A percentile compares a stretch with the other conserved stretches of the same genome.
Conservation (phyloP, 495 filamentous ascomycete species). For the Talaromyces wortmannii region DNA sequence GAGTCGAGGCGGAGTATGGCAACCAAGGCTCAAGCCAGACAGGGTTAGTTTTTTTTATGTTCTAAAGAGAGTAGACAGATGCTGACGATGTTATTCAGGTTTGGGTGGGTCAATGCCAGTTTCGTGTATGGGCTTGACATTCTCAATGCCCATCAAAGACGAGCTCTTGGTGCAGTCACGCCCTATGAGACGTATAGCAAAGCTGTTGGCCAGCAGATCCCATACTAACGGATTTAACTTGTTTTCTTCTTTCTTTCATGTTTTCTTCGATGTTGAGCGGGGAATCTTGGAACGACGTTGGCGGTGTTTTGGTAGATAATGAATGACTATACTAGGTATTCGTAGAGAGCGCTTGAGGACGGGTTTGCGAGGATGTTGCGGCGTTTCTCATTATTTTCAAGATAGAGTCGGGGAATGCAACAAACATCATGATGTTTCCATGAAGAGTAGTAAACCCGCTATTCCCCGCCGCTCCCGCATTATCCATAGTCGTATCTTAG, state of each 20-base stretch:
- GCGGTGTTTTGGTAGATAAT: too few relatives aligned
- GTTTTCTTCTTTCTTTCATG: background rate
- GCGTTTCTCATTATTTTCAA: too few relatives aligned
- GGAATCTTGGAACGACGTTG: too few relatives aligned
- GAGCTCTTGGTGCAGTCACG: conserved; percentile 77
- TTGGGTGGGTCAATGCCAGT: conserved; percentile 98
- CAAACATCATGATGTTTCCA: too few relatives aligned
- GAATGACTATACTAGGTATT: too few relatives aligned
- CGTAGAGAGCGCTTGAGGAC: too few relatives aligned
- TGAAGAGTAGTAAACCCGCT: too few relatives aligned
- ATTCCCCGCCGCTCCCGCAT: too few relatives aligned
- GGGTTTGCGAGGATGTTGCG: too few relatives aligned
- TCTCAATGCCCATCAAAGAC: conserved; percentile 74
- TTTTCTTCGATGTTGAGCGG: background rate
- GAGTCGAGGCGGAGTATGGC: conserved; percentile 93
- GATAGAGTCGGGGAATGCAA: too few relatives aligned
- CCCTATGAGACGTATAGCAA: conserved; percentile 64
- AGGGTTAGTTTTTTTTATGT: conserved; percentile 59
- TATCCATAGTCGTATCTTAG: too few relatives aligned
- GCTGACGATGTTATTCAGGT: conserved; percentile 49
- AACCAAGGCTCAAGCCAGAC: conserved; percentile 91
- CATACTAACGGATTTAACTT: background rate
- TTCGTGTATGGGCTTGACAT: conserved; percentile 86
- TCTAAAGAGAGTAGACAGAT: background rate
- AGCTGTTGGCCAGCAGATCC: conserved; percentile 25